Evolutionary conservation across 495 filamentous ascomycete species (phyloP).

Genomic region (Annulohypoxylon maeteangense): DNA sequence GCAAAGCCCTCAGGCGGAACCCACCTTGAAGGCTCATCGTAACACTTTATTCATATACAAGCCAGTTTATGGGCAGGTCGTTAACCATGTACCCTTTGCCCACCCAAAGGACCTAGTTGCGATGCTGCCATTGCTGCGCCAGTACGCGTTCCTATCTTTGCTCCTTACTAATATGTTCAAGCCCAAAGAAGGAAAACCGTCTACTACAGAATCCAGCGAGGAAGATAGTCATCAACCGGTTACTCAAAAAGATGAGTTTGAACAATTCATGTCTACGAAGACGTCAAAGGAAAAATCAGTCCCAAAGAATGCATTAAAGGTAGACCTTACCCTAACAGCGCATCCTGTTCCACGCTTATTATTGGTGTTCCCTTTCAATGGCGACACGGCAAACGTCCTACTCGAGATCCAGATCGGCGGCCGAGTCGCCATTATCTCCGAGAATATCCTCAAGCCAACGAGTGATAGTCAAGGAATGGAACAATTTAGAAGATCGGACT

Average conservation of each 20-base stretch:
- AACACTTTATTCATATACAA: constrained; percentile 79
- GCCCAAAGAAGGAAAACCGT: constrained; percentile 31
- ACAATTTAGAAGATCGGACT: constrained; percentile 14
- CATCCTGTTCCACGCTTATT: constrained; percentile 58
- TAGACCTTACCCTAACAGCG: constrained; percentile 62
- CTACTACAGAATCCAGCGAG: constrained; percentile 18
- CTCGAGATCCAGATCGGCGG: constrained; percentile 74
- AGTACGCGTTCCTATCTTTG: constrained; percentile 75
- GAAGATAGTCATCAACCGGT: constrained; percentile 13
- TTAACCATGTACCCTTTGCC: constrained; percentile 81
- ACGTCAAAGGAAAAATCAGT: background rate
- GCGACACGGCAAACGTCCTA: constrained; percentile 54
- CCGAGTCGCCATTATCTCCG: constrained; percentile 58
- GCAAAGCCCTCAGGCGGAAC: constrained; percentile 42
- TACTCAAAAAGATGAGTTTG: constrained; percentile 50
- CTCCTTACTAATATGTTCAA: constrained; percentile 72
- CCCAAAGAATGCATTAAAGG: constrained; percentile 34
- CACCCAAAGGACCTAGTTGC: constrained; percentile 86
- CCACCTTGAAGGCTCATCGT: constrained; percentile 63
- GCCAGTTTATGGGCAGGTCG: constrained; percentile 70
- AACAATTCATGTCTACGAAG: constrained; percentile 44
- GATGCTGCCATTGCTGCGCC: constrained; percentile 78
- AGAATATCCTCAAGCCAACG: constrained; percentile 52
- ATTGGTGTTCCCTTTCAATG: constrained; percentile 62
- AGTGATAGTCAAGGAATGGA: background rate